Evolutionary conservation across 805 yeast genomes (phyloP), one percentile per base, ranked within the genome.

Genomic region (Saccharomyces mikatae): DNA sequence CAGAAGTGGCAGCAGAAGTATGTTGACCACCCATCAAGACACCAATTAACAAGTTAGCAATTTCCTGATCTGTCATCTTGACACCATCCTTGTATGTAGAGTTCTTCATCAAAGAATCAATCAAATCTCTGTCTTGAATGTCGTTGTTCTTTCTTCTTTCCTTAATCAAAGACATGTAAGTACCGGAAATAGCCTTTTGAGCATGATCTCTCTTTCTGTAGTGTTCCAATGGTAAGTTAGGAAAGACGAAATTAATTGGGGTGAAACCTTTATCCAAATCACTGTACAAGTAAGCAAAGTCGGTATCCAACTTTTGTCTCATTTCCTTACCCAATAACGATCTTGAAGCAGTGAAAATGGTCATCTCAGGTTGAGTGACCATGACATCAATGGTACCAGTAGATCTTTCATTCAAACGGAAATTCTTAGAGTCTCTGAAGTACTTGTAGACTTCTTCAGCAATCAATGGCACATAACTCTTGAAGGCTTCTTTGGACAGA

Each of bases 1-100:
- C 87, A 46, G 96, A 87, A 24, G 99, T 94, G 26, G 98, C 81
- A 47, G 98, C 94, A 59, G 96, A 87, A 28, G 99, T 94, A 72
- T 94, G 99, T 76, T 94, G 99, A 59, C 99, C 99, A 65, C 99
- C 99, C 99, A 94, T 94, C 58, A 94, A 78, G 53, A 94, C 86
- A 71, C 98, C 99, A 72, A 94, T 92, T 71, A 90, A 76, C 71
- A 94, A 77, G 73, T 91, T 87, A 50, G 98, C 94, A 67, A 94
- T 89, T 74, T 94, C 96, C 70, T 85, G 84, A 71, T 94, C 99
- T 28, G 96, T 86, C 97, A 94, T 91, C 66, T 80, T 79, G 50
- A 84, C 83, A 63, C 99, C 99, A 69, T 94, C 98, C 71, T 89
- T 91, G 76, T 94, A 94, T 56, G 88, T 83, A 46, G 91, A 86